Base-by-base conservation (phyloP, 1,139 yeast genomes). In the Saccharomyces hybrid region DNA sequence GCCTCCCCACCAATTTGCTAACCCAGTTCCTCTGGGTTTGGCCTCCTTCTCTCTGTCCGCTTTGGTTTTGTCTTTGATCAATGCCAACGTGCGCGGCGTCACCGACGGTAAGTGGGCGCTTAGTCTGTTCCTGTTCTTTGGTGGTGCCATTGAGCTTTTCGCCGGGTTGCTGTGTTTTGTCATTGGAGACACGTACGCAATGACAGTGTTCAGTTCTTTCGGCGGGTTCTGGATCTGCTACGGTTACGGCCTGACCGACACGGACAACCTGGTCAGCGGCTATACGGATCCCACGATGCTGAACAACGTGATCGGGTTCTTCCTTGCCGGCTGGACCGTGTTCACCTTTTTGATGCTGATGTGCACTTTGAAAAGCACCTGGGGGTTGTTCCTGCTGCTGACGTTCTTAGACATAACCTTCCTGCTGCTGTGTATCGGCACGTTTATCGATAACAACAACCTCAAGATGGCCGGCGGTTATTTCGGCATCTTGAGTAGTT, bases 141-240 rank as follows among this genome's bases (percentile, higher is more conserved):
- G 90, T 26, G 91, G 91, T 48, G 74, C 78, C 41, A 78, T 81
- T 53, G 86, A 84, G 65, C 71, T 84, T 52, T 74, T 83, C 56
- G 83, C 86, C 23, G 91, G 91, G 38, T 64, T 82, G 50, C 78
- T 85, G 81, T 86, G 86, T 62, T 73, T 84, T 58, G 75, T 79
- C 50, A 74, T 79, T 51, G 87, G 86, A 56, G 85, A 85, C 69
- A 80, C 86, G 8, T 83, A 81, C 69, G 85, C 84, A 48, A 79
- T 78, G 63, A 80, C 84, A 41, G 85, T 84, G 8, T 80, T 86
- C 66, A 73, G 83, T 51, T 80, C 85, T 54, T 86, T 83, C 65
- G 91, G 91, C 52, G 88, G 87, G 8, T 86, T 85, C 70, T 86
- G 91, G 88, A 72, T 85, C 55, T 73, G 84, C 25, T 84, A 78